Percentiles rank a stretch among this genome's conserved stretches.
Conservation (phyloP, 495 filamentous ascomycete genomes). For the Talaromyces ruber region DNA sequence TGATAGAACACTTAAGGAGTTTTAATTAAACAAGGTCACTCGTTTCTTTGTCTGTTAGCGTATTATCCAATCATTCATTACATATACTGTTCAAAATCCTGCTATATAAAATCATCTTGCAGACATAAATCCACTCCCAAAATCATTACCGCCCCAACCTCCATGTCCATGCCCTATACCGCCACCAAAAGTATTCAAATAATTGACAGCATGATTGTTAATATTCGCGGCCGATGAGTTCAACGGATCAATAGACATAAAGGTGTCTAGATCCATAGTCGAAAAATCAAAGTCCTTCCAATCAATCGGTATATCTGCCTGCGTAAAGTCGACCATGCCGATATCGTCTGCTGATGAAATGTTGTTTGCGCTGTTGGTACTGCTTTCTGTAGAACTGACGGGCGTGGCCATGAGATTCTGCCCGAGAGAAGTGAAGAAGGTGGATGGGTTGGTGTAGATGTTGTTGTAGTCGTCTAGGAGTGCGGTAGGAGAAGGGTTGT, state of each 20-base stretch:
- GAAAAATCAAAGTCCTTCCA: constrained; percentile 38
- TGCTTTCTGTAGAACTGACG: neutral
- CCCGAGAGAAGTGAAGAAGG: constrained; percentile 4
- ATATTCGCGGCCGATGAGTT: neutral
- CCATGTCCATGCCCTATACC: neutral
- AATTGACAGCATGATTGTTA: neutral
- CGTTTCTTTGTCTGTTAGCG: neutral
- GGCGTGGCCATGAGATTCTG: constrained; percentile 1
- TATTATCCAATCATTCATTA: neutral
- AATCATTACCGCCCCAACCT: neutral
- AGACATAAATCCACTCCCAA: neutral
- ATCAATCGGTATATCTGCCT: constrained; percentile 28
- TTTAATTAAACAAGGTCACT: neutral
- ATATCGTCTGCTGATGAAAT: neutral
- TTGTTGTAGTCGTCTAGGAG: neutral
- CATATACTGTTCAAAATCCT: neutral
- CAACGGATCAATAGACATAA: constrained; percentile 27
- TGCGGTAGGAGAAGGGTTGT: neutral
- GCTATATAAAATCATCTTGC: neutral
- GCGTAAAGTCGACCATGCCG: constrained; percentile 29
- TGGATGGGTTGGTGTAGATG: constrained; percentile 1
- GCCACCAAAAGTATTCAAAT: neutral
- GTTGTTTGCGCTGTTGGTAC: neutral
- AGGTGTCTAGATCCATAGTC: constrained; percentile 35
- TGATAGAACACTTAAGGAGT: neutral